Evolutionary conservation across 805 yeast genomes (phyloP), one percentile per base, ranked within the genome.

Genomic region (Candida sphagnicola): DNA sequence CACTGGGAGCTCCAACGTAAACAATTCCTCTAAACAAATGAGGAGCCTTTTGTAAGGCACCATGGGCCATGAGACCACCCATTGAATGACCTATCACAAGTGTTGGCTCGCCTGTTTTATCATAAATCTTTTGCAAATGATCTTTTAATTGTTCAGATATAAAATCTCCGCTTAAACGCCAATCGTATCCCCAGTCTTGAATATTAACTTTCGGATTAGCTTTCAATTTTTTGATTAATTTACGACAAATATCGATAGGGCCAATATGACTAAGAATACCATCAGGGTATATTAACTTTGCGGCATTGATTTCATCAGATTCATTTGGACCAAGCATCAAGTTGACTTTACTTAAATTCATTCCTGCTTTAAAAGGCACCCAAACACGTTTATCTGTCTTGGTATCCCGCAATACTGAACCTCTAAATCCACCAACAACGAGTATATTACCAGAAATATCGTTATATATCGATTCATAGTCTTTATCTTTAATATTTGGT

Each of bases 41-140:
- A 0, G 95, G 89, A 42, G 78, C 74, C 37, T 65, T 64, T 38
- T 82, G 84, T 70, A 90, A 65, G 0, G 84, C 87, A 40, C 83
- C 81, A 54, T 88, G 96, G 0, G 95, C 79, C 5, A 90, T 74
- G 24, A 90, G 55, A 0, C 97, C 97, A 38, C 97, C 97, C 96
- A 90, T 89, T 0, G 96, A 88, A 57, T 90, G 97, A 0, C 93
- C 93, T 37, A 90, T 77, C 1, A 90, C 78, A 18, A 82, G 62
- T 0, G 81, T 73, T 10, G 85, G 88, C 43, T 74, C 74, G 13
- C 77, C 78, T 0, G 74, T 75, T 18, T 59, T 51, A 8, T 66
- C 56, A 33, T 74, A 68, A 18, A 87, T 61, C 4, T 66, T 52
- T 14, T 50, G 49, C 12, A 86, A 56, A 35, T 68, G 70, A n/a